A percentile compares a stretch with the other conserved stretches of the same genome.
phyloP scores from a whole-genome alignment of 192 early-diverging fungal genomes.

The Backusella circina region DNA sequence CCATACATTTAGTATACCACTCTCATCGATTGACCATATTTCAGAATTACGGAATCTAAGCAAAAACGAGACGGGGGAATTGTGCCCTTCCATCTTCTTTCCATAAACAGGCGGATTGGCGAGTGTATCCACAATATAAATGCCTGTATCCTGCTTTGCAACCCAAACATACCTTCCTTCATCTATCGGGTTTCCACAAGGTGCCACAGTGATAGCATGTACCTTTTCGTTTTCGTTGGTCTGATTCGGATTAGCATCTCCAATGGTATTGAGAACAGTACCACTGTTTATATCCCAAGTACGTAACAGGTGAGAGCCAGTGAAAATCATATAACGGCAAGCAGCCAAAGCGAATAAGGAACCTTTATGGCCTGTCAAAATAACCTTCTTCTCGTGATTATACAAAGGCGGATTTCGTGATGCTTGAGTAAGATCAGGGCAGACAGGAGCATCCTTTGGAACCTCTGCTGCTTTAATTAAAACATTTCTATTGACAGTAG shows the following conservation, averaged over 20 bases:
- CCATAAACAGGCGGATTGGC: constrained; percentile 34
- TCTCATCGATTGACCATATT: constrained; percentile 70
- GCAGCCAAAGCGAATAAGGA: constrained; percentile 44
- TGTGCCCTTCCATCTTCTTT: constrained; percentile 41
- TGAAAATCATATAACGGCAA: constrained; percentile 45
- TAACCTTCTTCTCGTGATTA: constrained; percentile 24
- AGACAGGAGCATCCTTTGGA: constrained; percentile 2
- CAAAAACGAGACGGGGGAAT: constrained; percentile 49
- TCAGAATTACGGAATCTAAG: constrained; percentile 45
- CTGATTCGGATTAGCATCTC: constrained; percentile 40
- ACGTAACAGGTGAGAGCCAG: constrained; percentile 40
- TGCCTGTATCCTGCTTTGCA: constrained; percentile 56
- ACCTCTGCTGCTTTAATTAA: neutral
- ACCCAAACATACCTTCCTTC: constrained; percentile 67
- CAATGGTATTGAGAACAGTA: constrained; percentile 37
- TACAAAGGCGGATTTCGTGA: constrained; percentile 58
- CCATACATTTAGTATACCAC: constrained; percentile 59
- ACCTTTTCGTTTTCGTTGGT: constrained; percentile 39
- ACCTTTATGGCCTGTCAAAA: constrained; percentile 43
- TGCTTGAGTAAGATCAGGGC: constrained; percentile 49
- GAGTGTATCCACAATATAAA: constrained; percentile 48
- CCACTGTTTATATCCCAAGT: constrained; percentile 43
- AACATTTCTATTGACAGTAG: neutral
- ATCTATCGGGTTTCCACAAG: constrained; percentile 44
- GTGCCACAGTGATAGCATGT: constrained; percentile 45